These are phyloP conservation scores for Colletotrichum sp. DNA, from an alignment of 2,329 filamentous ascomycete species.

Conservation along the genomic window DNA sequence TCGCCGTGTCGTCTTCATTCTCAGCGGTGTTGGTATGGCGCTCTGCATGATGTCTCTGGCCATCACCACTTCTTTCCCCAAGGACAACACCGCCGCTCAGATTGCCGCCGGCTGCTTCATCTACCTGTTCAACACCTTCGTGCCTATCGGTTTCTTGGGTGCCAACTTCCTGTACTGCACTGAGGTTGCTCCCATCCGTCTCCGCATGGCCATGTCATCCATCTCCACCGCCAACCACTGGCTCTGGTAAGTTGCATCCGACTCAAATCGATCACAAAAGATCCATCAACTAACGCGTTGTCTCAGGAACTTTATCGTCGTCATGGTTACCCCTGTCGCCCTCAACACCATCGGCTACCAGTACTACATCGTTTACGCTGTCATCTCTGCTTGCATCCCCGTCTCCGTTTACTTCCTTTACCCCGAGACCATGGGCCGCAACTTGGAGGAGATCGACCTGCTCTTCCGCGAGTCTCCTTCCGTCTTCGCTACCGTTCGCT, in stretches of 20 bases:
- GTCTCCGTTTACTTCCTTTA: slow-evolving; percentile 49
- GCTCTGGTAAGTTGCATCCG: slow-evolving; percentile 37
- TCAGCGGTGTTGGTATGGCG: slow-evolving; percentile 57
- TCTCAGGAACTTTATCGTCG: slow-evolving; percentile 46
- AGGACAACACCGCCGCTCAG: slow-evolving; percentile 48
- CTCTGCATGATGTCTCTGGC: slow-evolving; percentile 60
- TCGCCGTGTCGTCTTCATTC: slow-evolving; percentile 55
- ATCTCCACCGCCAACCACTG: slow-evolving; percentile 61
- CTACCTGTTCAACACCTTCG: slow-evolving; percentile 66
- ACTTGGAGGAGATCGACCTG: slow-evolving; percentile 50
- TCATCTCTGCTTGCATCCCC: slow-evolving; percentile 49
- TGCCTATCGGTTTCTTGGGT: slow-evolving; percentile 63
- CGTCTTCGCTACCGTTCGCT: slow-evolving; percentile 38
- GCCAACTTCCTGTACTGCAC: slow-evolving; percentile 66
- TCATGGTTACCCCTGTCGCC: slow-evolving; percentile 50
- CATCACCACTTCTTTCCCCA: slow-evolving; percentile 54
- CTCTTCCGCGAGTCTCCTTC: slow-evolving; percentile 47
- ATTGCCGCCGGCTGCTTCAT: slow-evolving; percentile 61
- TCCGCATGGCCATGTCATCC: slow-evolving; percentile 59
- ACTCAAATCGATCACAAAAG: not conserved
- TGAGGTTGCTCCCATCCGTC: slow-evolving; percentile 57
- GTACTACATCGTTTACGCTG: slow-evolving; percentile 57
- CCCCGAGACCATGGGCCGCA: slow-evolving; percentile 56
- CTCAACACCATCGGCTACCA: slow-evolving; percentile 55
- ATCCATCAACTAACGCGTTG: not conserved